phyloP scores from a whole-genome alignment of 495 filamentous ascomycete species.

The Neurospora sp. region DNA sequence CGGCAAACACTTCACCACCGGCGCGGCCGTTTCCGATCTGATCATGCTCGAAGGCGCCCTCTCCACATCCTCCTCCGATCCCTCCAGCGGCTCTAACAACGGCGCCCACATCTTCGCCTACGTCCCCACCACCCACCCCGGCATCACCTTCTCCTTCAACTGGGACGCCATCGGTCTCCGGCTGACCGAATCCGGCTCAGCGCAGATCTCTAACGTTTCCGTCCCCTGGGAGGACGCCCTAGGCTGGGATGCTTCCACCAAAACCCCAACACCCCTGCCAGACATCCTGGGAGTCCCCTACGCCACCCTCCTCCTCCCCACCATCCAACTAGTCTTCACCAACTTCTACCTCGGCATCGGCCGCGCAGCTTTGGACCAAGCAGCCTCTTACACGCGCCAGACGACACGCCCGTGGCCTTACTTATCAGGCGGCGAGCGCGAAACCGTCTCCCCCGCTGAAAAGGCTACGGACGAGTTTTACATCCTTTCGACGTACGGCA shows the following conservation, averaged over 20 bases:
- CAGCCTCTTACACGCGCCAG: conserved; percentile 38
- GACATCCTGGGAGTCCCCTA: conserved; percentile 38
- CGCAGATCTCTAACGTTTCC: conserved; percentile 44
- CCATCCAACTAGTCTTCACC: conserved; percentile 51
- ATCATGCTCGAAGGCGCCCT: conserved; percentile 50
- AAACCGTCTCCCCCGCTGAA: not conserved
- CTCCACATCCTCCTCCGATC: conserved; percentile 25
- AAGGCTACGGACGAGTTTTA: conserved; percentile 50
- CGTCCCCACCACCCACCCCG: conserved; percentile 40
- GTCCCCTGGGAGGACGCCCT: conserved; percentile 48
- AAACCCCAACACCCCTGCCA: conserved; percentile 12
- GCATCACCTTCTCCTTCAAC: conserved; percentile 47
- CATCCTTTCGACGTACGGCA: conserved; percentile 50
- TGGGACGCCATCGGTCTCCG: conserved; percentile 54
- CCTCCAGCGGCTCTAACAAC: too few species aligned
- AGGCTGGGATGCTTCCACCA: conserved; percentile 42
- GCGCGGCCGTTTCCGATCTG: conserved; percentile 50
- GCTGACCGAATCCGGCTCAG: conserved; percentile 48
- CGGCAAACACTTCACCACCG: conserved; percentile 55
- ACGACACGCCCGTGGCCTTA: conserved; percentile 46
- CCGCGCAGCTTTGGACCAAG: conserved; percentile 39
- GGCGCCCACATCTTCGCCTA: conserved; percentile 53
- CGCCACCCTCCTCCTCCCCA: conserved; percentile 43
- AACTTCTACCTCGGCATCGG: conserved; percentile 56
- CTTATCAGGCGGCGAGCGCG: conserved; percentile 35